Conservation (phyloP, 805 yeast species). For the Priceomyces medius region DNA sequence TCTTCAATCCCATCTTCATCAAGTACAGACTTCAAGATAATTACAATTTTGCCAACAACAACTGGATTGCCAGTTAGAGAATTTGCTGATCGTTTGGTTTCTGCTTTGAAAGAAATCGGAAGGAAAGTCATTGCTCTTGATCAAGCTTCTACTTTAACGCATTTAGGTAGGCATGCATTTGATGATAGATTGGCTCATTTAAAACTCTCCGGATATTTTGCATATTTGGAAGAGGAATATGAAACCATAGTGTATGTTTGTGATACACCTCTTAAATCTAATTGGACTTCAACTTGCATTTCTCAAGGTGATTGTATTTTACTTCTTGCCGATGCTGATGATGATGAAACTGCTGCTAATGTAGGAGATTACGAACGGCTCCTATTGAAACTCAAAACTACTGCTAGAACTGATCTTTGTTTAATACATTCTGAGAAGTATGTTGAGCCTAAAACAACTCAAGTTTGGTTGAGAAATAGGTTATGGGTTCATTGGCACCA, state of each 20-base stretch:
- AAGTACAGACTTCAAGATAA: constrained; percentile 66
- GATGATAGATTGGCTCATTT: constrained; percentile 76
- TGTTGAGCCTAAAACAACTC: constrained; percentile 84
- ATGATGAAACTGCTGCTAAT: constrained; percentile 53
- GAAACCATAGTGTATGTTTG: constrained; percentile 88
- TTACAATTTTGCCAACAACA: constrained; percentile 78
- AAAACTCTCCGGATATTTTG: constrained; percentile 84
- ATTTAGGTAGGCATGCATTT: constrained; percentile 89
- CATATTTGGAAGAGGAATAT: constrained; percentile 85
- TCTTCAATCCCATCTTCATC: constrained; percentile 24
- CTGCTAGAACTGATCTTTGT: constrained; percentile 85
- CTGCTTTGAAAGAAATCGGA: constrained; percentile 72
- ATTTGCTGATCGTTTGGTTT: constrained; percentile 71
- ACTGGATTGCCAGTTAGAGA: constrained; percentile 82
- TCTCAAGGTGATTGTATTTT: constrained; percentile 95
- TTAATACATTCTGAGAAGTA: constrained; percentile 78
- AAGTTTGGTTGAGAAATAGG: constrained; percentile 78
- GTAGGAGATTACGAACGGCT: constrained; percentile 85
- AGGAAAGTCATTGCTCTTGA: constrained; percentile 75
- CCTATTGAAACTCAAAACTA: constrained; percentile 69
- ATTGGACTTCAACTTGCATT: constrained; percentile 91
- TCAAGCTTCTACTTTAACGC: constrained; percentile 74
- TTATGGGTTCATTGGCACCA: constrained; percentile 93
- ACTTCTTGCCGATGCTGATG: constrained; percentile 78
- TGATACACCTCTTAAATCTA: constrained; percentile 76